phyloP scores from a whole-genome alignment of 306 rosid genomes.

The Styphnolobium japonicum region DNA sequence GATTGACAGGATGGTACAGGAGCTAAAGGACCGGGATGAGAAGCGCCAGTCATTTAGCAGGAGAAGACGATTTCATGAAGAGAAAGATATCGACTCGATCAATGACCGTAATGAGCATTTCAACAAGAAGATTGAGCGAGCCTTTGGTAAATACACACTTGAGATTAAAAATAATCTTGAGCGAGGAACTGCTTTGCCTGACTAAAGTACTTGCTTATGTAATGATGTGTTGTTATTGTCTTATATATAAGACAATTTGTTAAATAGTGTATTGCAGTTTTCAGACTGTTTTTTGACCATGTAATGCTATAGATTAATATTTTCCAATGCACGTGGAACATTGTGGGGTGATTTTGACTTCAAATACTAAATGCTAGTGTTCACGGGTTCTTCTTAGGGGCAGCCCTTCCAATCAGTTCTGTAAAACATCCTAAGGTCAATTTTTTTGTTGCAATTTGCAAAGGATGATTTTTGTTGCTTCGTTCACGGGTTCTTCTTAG shows the following conservation, averaged over 20 bases:
- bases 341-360: slow-evolving; percentile 15
- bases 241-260: no score
- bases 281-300: neutral
- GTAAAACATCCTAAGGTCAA: neutral
- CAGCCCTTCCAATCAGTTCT: neutral
- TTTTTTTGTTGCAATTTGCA: no score
- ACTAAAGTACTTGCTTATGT: slow-evolving; percentile 42
- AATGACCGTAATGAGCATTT: slow-evolving; percentile 97
- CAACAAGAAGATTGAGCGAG: slow-evolving; percentile 97
- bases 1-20: slow-evolving; percentile 93
- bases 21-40: slow-evolving; percentile 79
- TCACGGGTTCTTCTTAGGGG: neutral
- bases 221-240: neutral
- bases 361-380: neutral
- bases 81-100: slow-evolving; percentile 96
- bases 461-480: no score
- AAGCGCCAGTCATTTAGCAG: slow-evolving; percentile 83
- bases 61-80: slow-evolving; percentile 85
- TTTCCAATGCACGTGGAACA: neutral
- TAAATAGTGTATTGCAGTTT: neutral
- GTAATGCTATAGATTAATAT: slow-evolving; percentile 4
- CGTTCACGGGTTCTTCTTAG: no score
- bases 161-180: slow-evolving; percentile 98
- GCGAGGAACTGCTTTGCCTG: slow-evolving; percentile 97
- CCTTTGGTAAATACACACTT: slow-evolving; percentile 94